Evolutionary conservation across 2,329 filamentous ascomycete species (phyloP).

Genomic region (Paracorniculantispora psalliotae): DNA sequence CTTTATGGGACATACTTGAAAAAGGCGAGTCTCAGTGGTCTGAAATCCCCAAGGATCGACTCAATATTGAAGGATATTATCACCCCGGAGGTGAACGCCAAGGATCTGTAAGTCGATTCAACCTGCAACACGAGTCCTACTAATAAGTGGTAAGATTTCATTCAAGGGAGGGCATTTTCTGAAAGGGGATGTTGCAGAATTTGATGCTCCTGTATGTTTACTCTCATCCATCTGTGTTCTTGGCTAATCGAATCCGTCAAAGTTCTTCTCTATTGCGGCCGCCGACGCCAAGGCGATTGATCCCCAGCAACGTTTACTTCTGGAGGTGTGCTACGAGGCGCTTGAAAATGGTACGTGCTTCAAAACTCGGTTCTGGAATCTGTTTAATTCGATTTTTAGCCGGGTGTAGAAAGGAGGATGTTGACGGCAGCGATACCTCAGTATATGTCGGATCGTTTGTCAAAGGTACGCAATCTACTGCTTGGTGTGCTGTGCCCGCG

Average conservation of each 20-base stretch:
- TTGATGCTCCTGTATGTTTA: constrained; percentile 43
- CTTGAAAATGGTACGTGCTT: constrained; percentile 40
- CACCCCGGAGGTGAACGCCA: constrained; percentile 47
- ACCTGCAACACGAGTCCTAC: neutral
- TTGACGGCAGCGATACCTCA: constrained; percentile 40
- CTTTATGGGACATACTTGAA: constrained; percentile 45
- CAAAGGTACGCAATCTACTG: constrained; percentile 32
- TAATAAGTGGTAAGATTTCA: constrained; percentile 32
- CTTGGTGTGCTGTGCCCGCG: neutral
- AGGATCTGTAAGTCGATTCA: constrained; percentile 37
- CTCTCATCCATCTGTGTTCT: neutral
- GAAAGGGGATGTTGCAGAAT: constrained; percentile 40
- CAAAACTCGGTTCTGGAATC: neutral
- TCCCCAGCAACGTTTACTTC: constrained; percentile 47
- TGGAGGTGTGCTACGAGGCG: constrained; percentile 47
- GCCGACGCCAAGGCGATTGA: constrained; percentile 50
- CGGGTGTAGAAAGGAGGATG: constrained; percentile 38
- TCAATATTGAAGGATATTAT: constrained; percentile 49
- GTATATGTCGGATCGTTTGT: constrained; percentile 49
- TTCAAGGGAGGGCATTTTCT: constrained; percentile 48
- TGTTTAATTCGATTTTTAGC: constrained; percentile 24
- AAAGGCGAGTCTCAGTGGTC: constrained; percentile 43
- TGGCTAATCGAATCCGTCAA: neutral
- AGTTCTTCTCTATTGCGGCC: constrained; percentile 48
- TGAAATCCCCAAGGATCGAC: constrained; percentile 42